Evolutionary conservation across 2,329 filamentous ascomycete species (phyloP).

Genomic region (Pestalotiopsis sp.): DNA sequence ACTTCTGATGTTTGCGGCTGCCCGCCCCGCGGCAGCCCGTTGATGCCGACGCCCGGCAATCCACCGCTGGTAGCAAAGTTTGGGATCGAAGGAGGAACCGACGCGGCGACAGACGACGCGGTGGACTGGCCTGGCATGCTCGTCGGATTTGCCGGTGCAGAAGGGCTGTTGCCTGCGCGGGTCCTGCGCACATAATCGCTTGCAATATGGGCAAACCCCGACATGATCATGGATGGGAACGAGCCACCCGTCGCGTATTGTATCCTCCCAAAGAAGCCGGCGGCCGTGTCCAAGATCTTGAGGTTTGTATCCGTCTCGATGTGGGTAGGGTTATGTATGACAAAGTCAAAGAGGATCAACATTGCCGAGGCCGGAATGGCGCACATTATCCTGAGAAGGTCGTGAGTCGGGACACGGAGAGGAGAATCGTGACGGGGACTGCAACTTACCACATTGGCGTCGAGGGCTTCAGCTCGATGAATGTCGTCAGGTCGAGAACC

Average conservation of each 20-base stretch:
- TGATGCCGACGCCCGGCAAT: too few species aligned
- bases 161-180: neutral
- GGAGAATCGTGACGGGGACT: neutral
- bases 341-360: slow-evolving; percentile 12
- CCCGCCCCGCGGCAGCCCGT: neutral
- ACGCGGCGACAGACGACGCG: neutral
- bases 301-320: slow-evolving; percentile 6
- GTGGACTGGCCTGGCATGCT: neutral
- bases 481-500: slow-evolving; percentile 5
- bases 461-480: slow-evolving; percentile 9
- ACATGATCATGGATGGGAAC: neutral
- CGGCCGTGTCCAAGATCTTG: neutral
- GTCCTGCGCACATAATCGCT: neutral
- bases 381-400: slow-evolving; percentile 2
- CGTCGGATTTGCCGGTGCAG: neutral
- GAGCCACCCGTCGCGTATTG: slow-evolving; percentile 5
- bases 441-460: slow-evolving; percentile 10
- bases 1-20: too few species aligned
- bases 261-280: slow-evolving; percentile 2
- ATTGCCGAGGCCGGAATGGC: slow-evolving; percentile 7
- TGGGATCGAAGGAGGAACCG: neutral
- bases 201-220: slow-evolving; percentile 10
- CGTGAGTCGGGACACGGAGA: neutral
- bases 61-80: neutral
- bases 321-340: slow-evolving; percentile 11